phyloP scores from a whole-genome alignment of 208 protist genomes.

The Trypanosoma vivax region DNA sequence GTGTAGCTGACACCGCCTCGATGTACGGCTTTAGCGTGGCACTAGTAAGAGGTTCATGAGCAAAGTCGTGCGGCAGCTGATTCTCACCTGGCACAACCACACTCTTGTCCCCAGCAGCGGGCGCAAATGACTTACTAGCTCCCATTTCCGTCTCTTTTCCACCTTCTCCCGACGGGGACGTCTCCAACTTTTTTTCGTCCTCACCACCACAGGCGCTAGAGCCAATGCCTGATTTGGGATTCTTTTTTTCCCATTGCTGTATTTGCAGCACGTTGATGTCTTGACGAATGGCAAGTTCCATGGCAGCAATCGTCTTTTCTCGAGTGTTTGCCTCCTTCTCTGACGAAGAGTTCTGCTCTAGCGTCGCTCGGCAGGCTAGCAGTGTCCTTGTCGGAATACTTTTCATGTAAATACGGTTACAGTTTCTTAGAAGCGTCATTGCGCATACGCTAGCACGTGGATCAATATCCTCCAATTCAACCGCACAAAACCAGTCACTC shows the following conservation, averaged over 20 bases:
- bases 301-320: neutral
- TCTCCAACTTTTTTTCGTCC: neutral
- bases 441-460: conserved; percentile 10
- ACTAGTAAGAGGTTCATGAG: conserved; percentile 4
- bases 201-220: neutral
- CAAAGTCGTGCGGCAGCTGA: neutral
- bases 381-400: conserved; percentile 27
- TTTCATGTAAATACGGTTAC: conserved; percentile 29
- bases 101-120: neutral
- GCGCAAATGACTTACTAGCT: too few relatives aligned
- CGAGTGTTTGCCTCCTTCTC: conserved; percentile 8
- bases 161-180: neutral
- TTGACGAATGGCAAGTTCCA: conserved; percentile 17
- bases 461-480: conserved; percentile 27
- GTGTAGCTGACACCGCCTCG: conserved; percentile 21
- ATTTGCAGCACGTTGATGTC: conserved; percentile 16
- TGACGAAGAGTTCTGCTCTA: conserved; percentile 20
- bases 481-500: conserved; percentile 21
- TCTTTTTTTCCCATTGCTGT: neutral
- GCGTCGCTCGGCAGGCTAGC: conserved; percentile 12
- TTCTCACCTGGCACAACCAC: neutral
- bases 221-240: neutral
- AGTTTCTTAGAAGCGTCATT: conserved; percentile 24
- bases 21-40: conserved; percentile 31
- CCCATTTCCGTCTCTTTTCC: neutral